Conservation (phyloP, 768 basidiomycete genomes). For the Kwoniella dejecticola region DNA sequence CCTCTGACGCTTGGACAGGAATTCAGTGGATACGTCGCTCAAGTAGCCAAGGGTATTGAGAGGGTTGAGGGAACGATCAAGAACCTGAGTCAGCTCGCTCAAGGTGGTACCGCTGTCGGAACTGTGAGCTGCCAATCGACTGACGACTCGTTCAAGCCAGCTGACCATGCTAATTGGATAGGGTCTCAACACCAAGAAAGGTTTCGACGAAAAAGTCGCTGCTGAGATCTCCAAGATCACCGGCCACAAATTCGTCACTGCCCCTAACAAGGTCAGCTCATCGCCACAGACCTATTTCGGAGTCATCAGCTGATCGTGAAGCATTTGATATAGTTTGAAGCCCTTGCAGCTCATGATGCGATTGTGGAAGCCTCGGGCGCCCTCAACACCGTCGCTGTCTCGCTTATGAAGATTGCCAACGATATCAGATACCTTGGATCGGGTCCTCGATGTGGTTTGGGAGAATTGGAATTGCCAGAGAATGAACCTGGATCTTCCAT, state of each 20-base stretch:
- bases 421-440: slow-evolving; percentile 97
- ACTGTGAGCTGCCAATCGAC: slow-evolving; percentile 65
- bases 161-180: slow-evolving; percentile 49
- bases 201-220: slow-evolving; percentile 94
- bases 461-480: slow-evolving; percentile 90
- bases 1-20: slow-evolving; percentile 97
- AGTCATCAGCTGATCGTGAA: neutral
- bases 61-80: slow-evolving; percentile 79
- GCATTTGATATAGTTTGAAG: slow-evolving; percentile 73
- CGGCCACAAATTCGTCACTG: slow-evolving; percentile 87
- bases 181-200: slow-evolving; percentile 95
- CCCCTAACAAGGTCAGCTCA: slow-evolving; percentile 84
- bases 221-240: slow-evolving; percentile 87
- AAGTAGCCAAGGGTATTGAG: slow-evolving; percentile 84
- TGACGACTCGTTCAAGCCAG: neutral
- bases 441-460: slow-evolving; percentile 94
- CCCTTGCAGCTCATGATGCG: slow-evolving; percentile 96
- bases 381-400: slow-evolving; percentile 92
- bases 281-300: neutral
- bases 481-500: slow-evolving; percentile 99
- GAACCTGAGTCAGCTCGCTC: slow-evolving; percentile 83
- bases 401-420: slow-evolving; percentile 98
- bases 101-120: slow-evolving; percentile 98
- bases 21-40: slow-evolving; percentile 97
- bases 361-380: slow-evolving; percentile 97